Conservation (phyloP, 805 yeast species). For the Wickerhamomyces chaumierensis region DNA sequence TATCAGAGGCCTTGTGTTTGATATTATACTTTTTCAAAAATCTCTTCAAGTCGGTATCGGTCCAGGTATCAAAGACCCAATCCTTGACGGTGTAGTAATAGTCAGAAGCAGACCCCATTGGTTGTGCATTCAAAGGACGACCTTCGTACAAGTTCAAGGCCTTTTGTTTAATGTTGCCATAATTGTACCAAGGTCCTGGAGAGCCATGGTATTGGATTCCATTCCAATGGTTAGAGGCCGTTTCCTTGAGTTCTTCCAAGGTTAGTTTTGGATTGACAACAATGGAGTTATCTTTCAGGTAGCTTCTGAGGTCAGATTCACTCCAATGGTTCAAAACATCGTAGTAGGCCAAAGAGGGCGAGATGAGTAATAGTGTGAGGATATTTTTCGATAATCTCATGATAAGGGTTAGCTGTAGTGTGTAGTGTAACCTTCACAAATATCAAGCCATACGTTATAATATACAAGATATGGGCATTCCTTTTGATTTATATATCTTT, state of each 20-base stretch:
- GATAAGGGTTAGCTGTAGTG: neutral
- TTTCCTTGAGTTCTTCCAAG: slow-evolving; percentile 16
- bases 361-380: slow-evolving; percentile 7
- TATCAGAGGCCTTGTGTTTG: slow-evolving; percentile 17
- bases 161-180: slow-evolving; percentile 7
- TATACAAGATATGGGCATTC: no score
- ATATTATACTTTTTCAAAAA: slow-evolving; percentile 23
- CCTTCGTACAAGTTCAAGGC: slow-evolving; percentile 5
- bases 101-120: slow-evolving; percentile 2
- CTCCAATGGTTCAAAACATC: slow-evolving; percentile 21
- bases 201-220: neutral
- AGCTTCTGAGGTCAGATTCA: slow-evolving; percentile 22
- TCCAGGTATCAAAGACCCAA: slow-evolving; percentile 44
- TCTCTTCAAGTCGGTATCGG: slow-evolving; percentile 21
- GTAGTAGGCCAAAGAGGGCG: slow-evolving; percentile 3
- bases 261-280: slow-evolving; percentile 13
- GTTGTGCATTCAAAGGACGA: neutral
- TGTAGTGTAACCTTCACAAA: no score
- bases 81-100: slow-evolving; percentile 17
- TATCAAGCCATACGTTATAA: no score
- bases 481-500: no score
- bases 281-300: slow-evolving; percentile 21
- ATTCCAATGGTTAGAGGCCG: slow-evolving; percentile 21
- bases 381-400: slow-evolving; percentile 7
- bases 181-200: slow-evolving; percentile 7